Base-by-base conservation (phyloP, 139 green algal species). In the Chlorella ohadii region DNA sequence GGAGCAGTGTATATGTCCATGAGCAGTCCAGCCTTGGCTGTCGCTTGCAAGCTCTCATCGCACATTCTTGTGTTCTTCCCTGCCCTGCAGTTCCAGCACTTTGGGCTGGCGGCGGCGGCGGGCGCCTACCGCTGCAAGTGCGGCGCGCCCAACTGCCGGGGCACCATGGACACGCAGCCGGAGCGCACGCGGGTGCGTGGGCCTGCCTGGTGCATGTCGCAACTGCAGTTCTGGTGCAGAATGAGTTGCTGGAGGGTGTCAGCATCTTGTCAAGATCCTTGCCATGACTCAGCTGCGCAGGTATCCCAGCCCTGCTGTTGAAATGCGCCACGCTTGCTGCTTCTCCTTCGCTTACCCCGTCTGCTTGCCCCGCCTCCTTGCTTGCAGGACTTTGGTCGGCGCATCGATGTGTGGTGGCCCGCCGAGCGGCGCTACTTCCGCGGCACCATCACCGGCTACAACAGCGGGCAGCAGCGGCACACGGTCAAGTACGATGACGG, bases 101-200 rank as follows among this genome's bases (percentile, higher is more conserved):
- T 80, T 56, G 89, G 89, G 31, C 72, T 88, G 55, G 70, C 64
- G 33, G 75, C 59, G 1, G 80, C 72, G 22, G 82, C 82, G 31
- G 84, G 84, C 20, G 86, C 72, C 36, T 92, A 92, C 81, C 76
- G 65, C 78, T 98, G 95, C 87, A 83, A 89, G 47, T 98, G 95
- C 90, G 95, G 95, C 9, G 95, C 95, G 17, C 89, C 93, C 64
- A 94, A 93, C 67, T 98, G 95, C 89, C 92, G 94, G 28, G 95
- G 95, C 78, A 96, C 92, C n/a, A 91, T 97, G 85, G 90, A 94
- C 78, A 86, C 65, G 20, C 81, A 89, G 80, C 85, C 83, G 28
- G 86, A 93, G 79, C 76, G 91, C 59, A 68, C 55, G n/a, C 71
- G 76, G 76, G 76, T 82, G 76, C 44, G 44, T 51, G 44, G 44